These are phyloP conservation scores for Bombardia bombarda DNA, from an alignment of 495 filamentous ascomycete species.

Conservation along the genomic window DNA sequence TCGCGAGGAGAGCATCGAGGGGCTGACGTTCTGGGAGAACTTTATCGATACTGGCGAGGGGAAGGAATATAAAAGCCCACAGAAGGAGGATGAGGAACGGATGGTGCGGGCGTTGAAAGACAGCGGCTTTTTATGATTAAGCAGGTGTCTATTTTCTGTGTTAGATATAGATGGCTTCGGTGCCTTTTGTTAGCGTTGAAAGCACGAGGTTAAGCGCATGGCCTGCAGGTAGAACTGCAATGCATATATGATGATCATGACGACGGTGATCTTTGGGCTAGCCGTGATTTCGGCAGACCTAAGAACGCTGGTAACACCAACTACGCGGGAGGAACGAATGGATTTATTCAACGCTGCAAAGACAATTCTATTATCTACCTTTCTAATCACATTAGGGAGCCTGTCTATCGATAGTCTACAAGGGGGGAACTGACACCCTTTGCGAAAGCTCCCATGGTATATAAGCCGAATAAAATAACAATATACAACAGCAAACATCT, in stretches of 20 bases:
- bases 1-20: conserved; percentile 77
- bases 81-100: conserved; percentile 15
- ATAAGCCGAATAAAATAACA: background rate
- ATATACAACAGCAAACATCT: background rate
- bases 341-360: no score
- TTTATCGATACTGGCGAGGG: conserved; percentile 39
- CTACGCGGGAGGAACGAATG: no score
- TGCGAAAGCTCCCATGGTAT: background rate
- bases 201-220: no score
- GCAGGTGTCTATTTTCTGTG: background rate
- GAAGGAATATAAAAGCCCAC: conserved; percentile 15
- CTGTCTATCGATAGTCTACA: background rate
- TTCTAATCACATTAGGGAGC: no score
- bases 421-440: background rate
- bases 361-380: no score
- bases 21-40: conserved; percentile 77
- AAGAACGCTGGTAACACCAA: no score
- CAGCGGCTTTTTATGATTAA: conserved; percentile 29
- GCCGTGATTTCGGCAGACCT: no score
- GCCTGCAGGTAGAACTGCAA: background rate
- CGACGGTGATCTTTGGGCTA: no score
- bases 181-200: background rate
- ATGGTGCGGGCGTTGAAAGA: conserved; percentile 25
- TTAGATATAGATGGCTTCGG: background rate
- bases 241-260: background rate